Evolutionary conservation across 306 rosid genomes (phyloP).

Genomic region (Quercus glauca): DNA sequence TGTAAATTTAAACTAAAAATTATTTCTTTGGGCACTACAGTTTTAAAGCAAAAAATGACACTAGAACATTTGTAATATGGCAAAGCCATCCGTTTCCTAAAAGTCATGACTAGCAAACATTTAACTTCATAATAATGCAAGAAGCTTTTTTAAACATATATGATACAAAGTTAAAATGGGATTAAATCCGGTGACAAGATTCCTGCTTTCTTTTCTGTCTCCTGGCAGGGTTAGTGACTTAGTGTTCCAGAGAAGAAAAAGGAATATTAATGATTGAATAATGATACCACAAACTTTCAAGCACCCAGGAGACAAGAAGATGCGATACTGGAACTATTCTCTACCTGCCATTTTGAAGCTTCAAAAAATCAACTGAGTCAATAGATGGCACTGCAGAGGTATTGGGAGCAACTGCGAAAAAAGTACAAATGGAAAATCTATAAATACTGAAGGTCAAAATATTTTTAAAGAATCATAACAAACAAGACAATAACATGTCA

Average conservation of each 20-base stretch:
- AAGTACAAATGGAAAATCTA: slow-evolving; percentile 23
- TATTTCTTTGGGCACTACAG: background rate
- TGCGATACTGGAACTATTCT: background rate
- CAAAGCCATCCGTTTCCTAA: background rate
- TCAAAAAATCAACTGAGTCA: slow-evolving; percentile 63
- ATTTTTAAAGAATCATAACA: background rate
- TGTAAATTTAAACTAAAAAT: background rate
- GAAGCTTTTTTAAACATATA: background rate
- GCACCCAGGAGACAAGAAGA: background rate
- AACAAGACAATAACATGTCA: background rate
- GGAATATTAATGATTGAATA: background rate
- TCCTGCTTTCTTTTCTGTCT: too few species aligned
- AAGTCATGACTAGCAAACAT: background rate
- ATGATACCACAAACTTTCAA: background rate
- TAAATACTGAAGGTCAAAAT: slow-evolving; percentile 4
- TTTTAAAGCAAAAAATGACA: background rate
- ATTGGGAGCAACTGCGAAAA: slow-evolving; percentile 70
- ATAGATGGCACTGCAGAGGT: slow-evolving; percentile 48
- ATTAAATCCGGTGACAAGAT: too few species aligned
- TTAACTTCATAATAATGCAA: background rate
- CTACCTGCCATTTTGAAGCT: slow-evolving; percentile 97
- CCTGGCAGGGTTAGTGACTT: too few species aligned
- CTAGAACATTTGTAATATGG: background rate
- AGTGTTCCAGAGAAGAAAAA: background rate
- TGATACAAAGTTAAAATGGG: background rate